Conservation (phyloP, 23 red algal species). For the Gracilaria domingensis region DNA sequence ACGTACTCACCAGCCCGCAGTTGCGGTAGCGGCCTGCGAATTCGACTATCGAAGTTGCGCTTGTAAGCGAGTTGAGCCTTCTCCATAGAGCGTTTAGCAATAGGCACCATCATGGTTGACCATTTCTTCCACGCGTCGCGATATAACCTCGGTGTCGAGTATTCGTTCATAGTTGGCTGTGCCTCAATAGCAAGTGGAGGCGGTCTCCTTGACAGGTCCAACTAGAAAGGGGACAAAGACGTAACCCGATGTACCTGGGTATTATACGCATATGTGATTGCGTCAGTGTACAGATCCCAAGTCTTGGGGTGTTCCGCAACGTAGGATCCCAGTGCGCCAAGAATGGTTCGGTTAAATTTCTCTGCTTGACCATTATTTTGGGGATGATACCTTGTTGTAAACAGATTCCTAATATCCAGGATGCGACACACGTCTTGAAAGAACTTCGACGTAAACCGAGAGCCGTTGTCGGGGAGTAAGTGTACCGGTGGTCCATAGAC, state of each 20-base stretch:
- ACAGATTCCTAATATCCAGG: no score
- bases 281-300: constrained; percentile 14
- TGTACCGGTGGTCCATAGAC: no score
- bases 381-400: no score
- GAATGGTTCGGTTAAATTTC: no score
- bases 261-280: constrained; percentile 8
- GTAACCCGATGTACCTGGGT: not conserved
- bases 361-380: no score
- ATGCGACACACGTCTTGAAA: no score
- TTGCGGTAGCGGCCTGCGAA: not conserved
- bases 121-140: not conserved
- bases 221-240: not conserved
- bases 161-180: not conserved
- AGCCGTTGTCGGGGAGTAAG: no score
- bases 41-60: not conserved
- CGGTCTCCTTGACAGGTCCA: not conserved
- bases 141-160: not conserved
- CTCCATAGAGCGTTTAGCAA: not conserved
- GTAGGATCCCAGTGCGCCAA: not conserved
- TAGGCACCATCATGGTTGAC: not conserved
- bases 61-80: not conserved
- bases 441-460: no score
- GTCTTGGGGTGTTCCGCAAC: constrained; percentile 11
- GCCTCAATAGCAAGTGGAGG: not conserved
- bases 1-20: not conserved